Evolutionary conservation across 768 basidiomycete species (phyloP).

Genomic region (Lentinula edodes): DNA sequence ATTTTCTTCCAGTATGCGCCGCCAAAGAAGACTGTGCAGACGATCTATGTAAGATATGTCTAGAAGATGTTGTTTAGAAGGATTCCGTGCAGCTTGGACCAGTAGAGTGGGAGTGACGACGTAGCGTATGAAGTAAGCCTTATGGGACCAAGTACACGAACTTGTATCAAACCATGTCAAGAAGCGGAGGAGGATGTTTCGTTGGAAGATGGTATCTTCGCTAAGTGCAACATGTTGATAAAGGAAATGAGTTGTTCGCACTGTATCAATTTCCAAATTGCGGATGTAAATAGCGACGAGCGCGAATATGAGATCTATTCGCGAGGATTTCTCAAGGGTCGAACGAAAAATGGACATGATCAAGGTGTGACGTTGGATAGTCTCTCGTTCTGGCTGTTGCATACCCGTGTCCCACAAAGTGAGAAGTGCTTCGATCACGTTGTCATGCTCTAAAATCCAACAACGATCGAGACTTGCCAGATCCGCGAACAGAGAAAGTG

Average conservation of each 20-base stretch:
- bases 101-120: constrained; percentile 85
- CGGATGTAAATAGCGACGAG: constrained; percentile 77
- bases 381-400: constrained; percentile 42
- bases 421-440: constrained; percentile 67
- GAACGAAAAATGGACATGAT: constrained; percentile 76
- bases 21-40: constrained; percentile 77
- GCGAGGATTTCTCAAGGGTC: constrained; percentile 61
- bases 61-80: constrained; percentile 54
- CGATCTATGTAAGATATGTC: constrained; percentile 65
- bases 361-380: constrained; percentile 55
- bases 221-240: constrained; percentile 79
- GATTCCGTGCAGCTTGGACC: constrained; percentile 58
- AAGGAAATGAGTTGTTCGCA: constrained; percentile 76
- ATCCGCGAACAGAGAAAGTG: constrained; percentile 74
- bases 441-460: constrained; percentile 68
- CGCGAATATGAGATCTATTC: constrained; percentile 87
- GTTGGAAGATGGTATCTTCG: constrained; percentile 61
- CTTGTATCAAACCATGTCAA: constrained; percentile 75
- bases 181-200: constrained; percentile 83
- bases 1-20: constrained; percentile 56
- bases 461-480: constrained; percentile 56
- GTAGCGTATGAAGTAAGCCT: constrained; percentile 73
- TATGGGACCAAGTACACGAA: constrained; percentile 64
- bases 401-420: constrained; percentile 64
- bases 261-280: constrained; percentile 75